Evolutionary conservation across 1,284 basidiomycete genomes (phyloP).

Genomic region (Rhodotorula sp.): DNA sequence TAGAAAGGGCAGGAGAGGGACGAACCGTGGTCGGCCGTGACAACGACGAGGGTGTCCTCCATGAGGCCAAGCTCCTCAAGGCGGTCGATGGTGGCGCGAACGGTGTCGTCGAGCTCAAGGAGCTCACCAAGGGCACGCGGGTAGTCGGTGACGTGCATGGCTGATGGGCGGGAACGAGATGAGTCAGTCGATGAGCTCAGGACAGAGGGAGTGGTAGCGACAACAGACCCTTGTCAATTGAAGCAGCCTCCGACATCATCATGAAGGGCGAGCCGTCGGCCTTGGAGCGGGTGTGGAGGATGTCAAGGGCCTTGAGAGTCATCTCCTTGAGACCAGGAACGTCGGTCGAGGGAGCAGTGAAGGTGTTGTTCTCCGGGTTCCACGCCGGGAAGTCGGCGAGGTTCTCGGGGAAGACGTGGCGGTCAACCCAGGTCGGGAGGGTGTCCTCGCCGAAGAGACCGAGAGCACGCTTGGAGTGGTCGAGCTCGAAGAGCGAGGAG

Average conservation of each 20-base stretch:
- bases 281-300: constrained; percentile 50
- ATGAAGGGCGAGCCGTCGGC: constrained; percentile 49
- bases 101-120: constrained; percentile 54
- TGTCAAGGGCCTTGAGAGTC: constrained; percentile 43
- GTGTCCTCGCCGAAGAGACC: constrained; percentile 53
- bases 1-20: constrained; percentile 18
- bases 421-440: constrained; percentile 52
- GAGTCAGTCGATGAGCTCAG: not conserved
- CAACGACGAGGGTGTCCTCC: constrained; percentile 53
- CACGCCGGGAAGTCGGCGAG: constrained; percentile 35
- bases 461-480: constrained; percentile 51
- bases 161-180: not conserved
- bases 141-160: constrained; percentile 29
- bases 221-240: constrained; percentile 49
- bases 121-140: constrained; percentile 49
- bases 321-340: constrained; percentile 55
- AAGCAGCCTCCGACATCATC: constrained; percentile 55
- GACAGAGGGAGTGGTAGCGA: not conserved
- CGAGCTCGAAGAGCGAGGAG: constrained; percentile 49
- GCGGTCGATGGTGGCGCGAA: constrained; percentile 52
- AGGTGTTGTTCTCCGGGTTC: constrained; percentile 10
- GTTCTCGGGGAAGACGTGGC: constrained; percentile 51
- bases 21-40: constrained; percentile 53
- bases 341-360: constrained; percentile 42
- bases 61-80: constrained; percentile 51